A percentile compares a stretch with the other conserved stretches of the same genome.
Conservation (phyloP, 2,329 filamentous ascomycete genomes). For the Fusarium napiforme region DNA sequence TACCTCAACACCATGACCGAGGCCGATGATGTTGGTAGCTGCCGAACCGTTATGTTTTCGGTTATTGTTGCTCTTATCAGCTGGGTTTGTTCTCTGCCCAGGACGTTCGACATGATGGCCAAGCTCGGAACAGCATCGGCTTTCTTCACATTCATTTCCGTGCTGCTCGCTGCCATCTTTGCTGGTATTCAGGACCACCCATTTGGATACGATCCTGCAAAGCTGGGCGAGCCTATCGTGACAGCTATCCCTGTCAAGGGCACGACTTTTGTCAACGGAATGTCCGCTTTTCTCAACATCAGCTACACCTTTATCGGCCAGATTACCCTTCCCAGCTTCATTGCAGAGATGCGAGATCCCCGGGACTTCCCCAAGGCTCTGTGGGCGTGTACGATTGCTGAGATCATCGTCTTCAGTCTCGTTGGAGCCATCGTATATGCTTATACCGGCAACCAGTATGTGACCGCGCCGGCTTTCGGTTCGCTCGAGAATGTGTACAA, state of each 20-base stretch:
- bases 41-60: constrained; percentile 84
- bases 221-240: constrained; percentile 71
- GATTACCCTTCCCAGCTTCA: constrained; percentile 93
- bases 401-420: constrained; percentile 85
- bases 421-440: constrained; percentile 85
- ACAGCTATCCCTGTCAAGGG: constrained; percentile 73
- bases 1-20: constrained; percentile 90
- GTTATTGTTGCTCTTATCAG: constrained; percentile 79
- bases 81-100: constrained; percentile 82
- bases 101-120: constrained; percentile 84
- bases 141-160: constrained; percentile 89
- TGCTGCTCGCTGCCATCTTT: constrained; percentile 85
- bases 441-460: constrained; percentile 91
- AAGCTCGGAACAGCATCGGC: constrained; percentile 84
- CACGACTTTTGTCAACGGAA: constrained; percentile 83
- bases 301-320: constrained; percentile 97
- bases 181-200: constrained; percentile 80
- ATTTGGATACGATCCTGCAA: constrained; percentile 67
- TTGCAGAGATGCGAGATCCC: constrained; percentile 87
- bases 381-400: constrained; percentile 88
- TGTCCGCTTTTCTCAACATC: constrained; percentile 94
- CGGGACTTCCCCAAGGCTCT: constrained; percentile 91
- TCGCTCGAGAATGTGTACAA: constrained; percentile 83
- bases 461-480: constrained; percentile 87
- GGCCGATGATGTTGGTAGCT: constrained; percentile 68